Evolutionary conservation across 75 land plant species (phyloP), one percentile per base, ranked within the genome.

Genomic region (Selaginella tamariscina): DNA sequence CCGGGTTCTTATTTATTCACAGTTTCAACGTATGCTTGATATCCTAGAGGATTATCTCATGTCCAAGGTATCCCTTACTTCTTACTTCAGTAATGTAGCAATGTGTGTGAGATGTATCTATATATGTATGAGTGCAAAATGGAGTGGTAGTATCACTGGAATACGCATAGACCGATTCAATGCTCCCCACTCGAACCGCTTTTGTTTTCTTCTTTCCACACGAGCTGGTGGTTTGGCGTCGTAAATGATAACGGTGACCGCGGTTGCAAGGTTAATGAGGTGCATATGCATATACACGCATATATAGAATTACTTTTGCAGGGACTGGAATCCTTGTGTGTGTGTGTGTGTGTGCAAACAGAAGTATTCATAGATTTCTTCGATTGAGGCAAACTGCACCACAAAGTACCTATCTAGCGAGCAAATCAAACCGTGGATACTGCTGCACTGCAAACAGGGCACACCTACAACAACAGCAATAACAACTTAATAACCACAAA

Each of bases 291-390:
- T n/a, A n/a, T n/a, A n/a, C n/a, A n/a, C n/a, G 49, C 49, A 39
- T 39, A 5, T 39, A n/a, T n/a, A n/a, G n/a, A n/a, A n/a, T 65
- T 33, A 27, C 27, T 55, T 68, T 0, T 74, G 32, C 80, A 95
- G 99, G 81, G 99, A 95, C 65, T 95, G 99, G 99, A 95, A 95
- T 80, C 99, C 99, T n/a, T 96, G 91, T 91, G 99, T n/a, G n/a
- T n/a, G n/a, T n/a, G n/a, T n/a, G n/a, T n/a, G n/a, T n/a, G n/a
- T n/a, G n/a, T n/a, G n/a, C n/a, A n/a, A n/a, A n/a, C n/a, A n/a
- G n/a, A n/a, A n/a, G n/a, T n/a, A n/a, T n/a, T n/a, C n/a, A n/a
- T n/a, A n/a, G n/a, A n/a, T n/a, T n/a, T n/a, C n/a, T n/a, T n/a
- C n/a, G n/a, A n/a, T n/a, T n/a, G n/a, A n/a, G n/a, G n/a, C n/a